A percentile compares a stretch with the other conserved stretches of the same genome.
Evolutionary conservation across 495 filamentous ascomycete genomes (phyloP).

Genomic region (Diplogelasinospora grovesii): DNA sequence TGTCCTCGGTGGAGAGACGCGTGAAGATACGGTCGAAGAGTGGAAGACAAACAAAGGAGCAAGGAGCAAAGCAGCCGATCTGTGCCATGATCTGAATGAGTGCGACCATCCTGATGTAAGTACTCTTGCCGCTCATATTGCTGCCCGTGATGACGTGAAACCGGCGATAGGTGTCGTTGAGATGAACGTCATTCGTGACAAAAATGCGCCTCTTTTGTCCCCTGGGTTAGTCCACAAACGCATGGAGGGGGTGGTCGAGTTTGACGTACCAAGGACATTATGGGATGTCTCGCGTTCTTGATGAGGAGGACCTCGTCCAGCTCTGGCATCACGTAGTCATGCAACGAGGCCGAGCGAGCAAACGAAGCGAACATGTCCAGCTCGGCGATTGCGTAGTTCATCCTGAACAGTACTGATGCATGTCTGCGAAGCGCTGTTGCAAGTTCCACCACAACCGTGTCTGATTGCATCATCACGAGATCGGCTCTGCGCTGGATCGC

Average conservation of each 20-base stretch:
- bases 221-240: slow-evolving; percentile 69
- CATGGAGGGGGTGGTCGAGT: slow-evolving; percentile 70
- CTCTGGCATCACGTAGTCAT: slow-evolving; percentile 79
- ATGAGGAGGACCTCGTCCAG: no score
- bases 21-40: slow-evolving; percentile 81
- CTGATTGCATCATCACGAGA: slow-evolving; percentile 70
- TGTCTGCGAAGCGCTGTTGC: slow-evolving; percentile 59
- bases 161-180: slow-evolving; percentile 65
- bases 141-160: slow-evolving; percentile 94
- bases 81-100: slow-evolving; percentile 89
- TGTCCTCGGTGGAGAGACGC: slow-evolving; percentile 78
- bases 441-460: slow-evolving; percentile 62
- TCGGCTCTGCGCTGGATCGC: slow-evolving; percentile 59
- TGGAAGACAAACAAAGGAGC: slow-evolving; percentile 72
- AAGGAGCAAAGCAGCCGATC: slow-evolving; percentile 86
- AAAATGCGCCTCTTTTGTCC: slow-evolving; percentile 51
- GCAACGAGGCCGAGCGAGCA: slow-evolving; percentile 64
- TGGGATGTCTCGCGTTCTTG: no score
- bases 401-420: slow-evolving; percentile 63
- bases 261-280: no score
- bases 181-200: slow-evolving; percentile 78
- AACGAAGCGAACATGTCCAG: slow-evolving; percentile 90
- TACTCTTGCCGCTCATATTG: slow-evolving; percentile 99
- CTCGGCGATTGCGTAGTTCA: slow-evolving; percentile 81
- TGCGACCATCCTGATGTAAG: slow-evolving; percentile 83